These are phyloP conservation scores for Monosporascus sp. DNA, from an alignment of 2,329 filamentous ascomycete genomes.

Conservation along the genomic window DNA sequence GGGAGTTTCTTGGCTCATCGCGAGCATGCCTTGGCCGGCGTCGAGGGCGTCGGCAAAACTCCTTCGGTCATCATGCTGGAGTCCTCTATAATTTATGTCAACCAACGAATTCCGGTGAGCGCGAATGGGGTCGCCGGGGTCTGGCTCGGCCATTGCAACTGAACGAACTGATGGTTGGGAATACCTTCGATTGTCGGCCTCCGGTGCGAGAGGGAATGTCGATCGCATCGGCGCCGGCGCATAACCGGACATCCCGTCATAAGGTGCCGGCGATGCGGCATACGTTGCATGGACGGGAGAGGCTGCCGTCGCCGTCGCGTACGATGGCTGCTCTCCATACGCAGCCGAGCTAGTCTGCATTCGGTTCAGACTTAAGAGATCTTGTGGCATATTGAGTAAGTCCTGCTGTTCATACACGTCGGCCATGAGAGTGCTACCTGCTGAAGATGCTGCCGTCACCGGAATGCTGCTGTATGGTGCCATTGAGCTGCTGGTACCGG, in stretches of 20 bases:
- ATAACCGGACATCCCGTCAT: slow-evolving; percentile 69
- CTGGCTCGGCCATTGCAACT: slow-evolving; percentile 41
- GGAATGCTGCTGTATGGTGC: slow-evolving; percentile 69
- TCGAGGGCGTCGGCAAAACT: slow-evolving; percentile 87
- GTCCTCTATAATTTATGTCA: slow-evolving; percentile 59
- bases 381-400: slow-evolving; percentile 69
- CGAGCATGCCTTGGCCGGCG: slow-evolving; percentile 89
- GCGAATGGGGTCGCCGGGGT: slow-evolving; percentile 28
- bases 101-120: slow-evolving; percentile 58
- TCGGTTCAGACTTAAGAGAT: slow-evolving; percentile 67
- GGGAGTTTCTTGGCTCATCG: slow-evolving; percentile 92
- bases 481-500: slow-evolving; percentile 57
- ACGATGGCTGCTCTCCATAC: slow-evolving; percentile 61
- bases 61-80: slow-evolving; percentile 54
- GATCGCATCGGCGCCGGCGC: slow-evolving; percentile 59
- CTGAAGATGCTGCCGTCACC: slow-evolving; percentile 62
- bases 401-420: slow-evolving; percentile 56
- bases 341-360: slow-evolving; percentile 57
- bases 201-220: slow-evolving; percentile 52
- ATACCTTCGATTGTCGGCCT: slow-evolving; percentile 61
- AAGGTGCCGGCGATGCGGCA: slow-evolving; percentile 63
- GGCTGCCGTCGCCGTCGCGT: slow-evolving; percentile 61
- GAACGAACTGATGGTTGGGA: slow-evolving; percentile 78
- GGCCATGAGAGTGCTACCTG: slow-evolving; percentile 63
- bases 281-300: slow-evolving; percentile 64